These are phyloP conservation scores for Epithele typhae DNA, from an alignment of 768 basidiomycete genomes.

Conservation along the genomic window DNA sequence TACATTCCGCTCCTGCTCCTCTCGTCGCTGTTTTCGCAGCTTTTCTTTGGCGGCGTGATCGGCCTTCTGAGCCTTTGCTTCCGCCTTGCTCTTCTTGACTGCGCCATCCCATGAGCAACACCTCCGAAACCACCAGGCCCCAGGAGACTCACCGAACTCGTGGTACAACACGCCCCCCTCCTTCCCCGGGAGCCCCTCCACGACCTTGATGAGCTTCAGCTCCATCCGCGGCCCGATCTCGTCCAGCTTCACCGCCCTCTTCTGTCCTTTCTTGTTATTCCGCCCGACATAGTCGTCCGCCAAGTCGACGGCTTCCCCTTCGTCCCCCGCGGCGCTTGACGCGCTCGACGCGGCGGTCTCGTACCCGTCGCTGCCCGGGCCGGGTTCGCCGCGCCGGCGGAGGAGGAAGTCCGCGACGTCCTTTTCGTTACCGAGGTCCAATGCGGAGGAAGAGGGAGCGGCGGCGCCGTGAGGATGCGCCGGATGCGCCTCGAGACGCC, in stretches of 20 bases:
- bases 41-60: conserved; percentile 76
- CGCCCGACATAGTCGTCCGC: conserved; percentile 93
- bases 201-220: conserved; percentile 86
- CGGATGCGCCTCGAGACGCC: conserved; percentile 92
- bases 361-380: conserved; percentile 57
- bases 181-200: conserved; percentile 89
- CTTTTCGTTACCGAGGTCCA: conserved; percentile 85
- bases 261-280: conserved; percentile 89
- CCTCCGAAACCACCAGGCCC: background rate
- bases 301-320: conserved; percentile 74
- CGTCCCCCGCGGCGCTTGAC: conserved; percentile 81
- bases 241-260: conserved; percentile 85
- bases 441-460: conserved; percentile 29
- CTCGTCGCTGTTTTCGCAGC: conserved; percentile 70
- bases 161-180: conserved; percentile 94
- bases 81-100: conserved; percentile 90
- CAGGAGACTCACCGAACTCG: conserved; percentile 69
- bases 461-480: conserved; percentile 64
- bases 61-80: conserved; percentile 59
- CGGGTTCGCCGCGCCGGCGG: conserved; percentile 58
- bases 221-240: conserved; percentile 98
- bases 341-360: conserved; percentile 79
- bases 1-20: conserved; percentile 92
- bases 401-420: conserved; percentile 96
- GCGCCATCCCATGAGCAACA: conserved; percentile 2